Evolutionary conservation across 805 yeast species (phyloP), one percentile per base, ranked within the genome.

Genomic region (Pichia occidentalis): DNA sequence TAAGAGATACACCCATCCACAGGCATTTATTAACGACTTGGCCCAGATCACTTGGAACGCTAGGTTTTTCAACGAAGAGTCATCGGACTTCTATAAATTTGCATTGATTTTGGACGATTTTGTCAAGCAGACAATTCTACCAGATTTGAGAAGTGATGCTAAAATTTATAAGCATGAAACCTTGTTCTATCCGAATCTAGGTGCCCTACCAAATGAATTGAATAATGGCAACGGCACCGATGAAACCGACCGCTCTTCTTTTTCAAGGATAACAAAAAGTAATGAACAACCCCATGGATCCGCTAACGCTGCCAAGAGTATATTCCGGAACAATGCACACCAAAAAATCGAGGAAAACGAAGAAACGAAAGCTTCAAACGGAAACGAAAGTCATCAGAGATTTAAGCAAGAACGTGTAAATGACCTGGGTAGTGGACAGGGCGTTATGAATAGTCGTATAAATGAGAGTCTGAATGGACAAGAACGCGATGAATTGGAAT

Each of bases 31-130:
- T 25, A 71, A 66, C 40, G 96, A 88, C 57, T 56, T 88, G 42
- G 85, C 81, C 1, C 94, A 85, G 57, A 82, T 90, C 36, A 73
- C 85, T 1, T 85, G 95, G 87, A 90, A 90, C 54, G 96, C 97
- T 3, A 74, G 85, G 43, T 73, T 80, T 32, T 90, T 80, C 60
- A 90, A 90, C 59, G 77, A 77, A 41, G 78, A 77, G 45, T 77
- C 70, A 11, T 75, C 87, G 1, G 64, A 65, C 13, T 80, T 83
- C 37, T 83, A 81, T 59, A 67, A 67, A 18, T 83, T 81, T 49
- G 96, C 87, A 4, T 64, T 68, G 14, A 64, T 76, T 17, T 58
- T 80, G 45, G 80, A 80, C 49, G 57, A 65, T 29, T 77, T 59
- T 53, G 54, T 80, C 32, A 60, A 57, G 38, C 65, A 68, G 7